Evolutionary conservation across 495 filamentous ascomycete genomes (phyloP).

Genomic region (Aspergillus sparsus): DNA sequence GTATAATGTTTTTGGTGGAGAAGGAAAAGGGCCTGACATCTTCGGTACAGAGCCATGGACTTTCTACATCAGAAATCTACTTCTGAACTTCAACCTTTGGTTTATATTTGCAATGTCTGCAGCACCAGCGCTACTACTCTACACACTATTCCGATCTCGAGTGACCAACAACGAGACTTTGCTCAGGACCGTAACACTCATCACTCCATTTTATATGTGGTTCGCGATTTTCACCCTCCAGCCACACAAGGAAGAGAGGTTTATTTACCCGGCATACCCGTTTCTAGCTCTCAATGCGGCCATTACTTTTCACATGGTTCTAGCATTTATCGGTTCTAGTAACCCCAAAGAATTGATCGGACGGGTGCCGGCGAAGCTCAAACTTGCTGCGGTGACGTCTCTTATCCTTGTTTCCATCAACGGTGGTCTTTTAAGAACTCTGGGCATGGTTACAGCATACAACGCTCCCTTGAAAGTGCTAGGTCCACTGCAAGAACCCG

Average conservation of each 20-base stretch:
- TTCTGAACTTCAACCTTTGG: conserved; percentile 95
- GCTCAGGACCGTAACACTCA: conserved; percentile 72
- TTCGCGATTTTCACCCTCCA: conserved; percentile 86
- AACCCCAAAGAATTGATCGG: conserved; percentile 64
- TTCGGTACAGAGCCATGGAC: conserved; percentile 97
- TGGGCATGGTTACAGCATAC: conserved; percentile 85
- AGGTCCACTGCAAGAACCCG: conserved; percentile 50
- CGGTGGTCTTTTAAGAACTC: conserved; percentile 66
- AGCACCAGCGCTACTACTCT: conserved; percentile 60
- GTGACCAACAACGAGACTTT: conserved; percentile 47
- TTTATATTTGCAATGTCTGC: conserved; percentile 79
- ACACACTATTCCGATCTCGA: conserved; percentile 44
- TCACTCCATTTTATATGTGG: conserved; percentile 92
- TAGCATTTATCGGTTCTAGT: conserved; percentile 68
- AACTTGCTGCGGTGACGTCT: conserved; percentile 59
- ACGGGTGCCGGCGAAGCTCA: conserved; percentile 69
- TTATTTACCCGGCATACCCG: conserved; percentile 98
- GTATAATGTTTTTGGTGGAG: conserved; percentile 88
- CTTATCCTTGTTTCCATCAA: conserved; percentile 59
- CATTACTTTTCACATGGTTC: conserved; percentile 75
- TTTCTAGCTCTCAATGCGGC: conserved; percentile 90
- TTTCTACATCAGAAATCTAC: conserved; percentile 90
- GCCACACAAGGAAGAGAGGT: conserved; percentile 96
- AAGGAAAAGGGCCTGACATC: conserved; percentile 80
- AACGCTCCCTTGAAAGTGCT: conserved; percentile 83